phyloP scores from a whole-genome alignment of 345 rosid genomes.

The Microcos paniculata region DNA sequence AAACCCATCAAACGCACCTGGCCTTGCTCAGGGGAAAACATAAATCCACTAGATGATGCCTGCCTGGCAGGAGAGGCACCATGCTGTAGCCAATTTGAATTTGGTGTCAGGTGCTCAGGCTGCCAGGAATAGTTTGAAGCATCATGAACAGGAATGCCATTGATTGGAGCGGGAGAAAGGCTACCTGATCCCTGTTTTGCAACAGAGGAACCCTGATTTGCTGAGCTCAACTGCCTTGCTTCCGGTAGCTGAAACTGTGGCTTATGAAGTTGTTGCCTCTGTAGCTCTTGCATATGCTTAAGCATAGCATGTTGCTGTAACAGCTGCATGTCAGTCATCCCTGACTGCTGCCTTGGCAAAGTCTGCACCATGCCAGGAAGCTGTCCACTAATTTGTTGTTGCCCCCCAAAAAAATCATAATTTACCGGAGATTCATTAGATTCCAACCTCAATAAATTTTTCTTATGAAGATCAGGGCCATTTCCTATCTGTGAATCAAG shows the following conservation, averaged over 20 bases:
- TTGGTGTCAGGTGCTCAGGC: conserved; percentile 54
- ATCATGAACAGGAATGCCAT: conserved; percentile 65
- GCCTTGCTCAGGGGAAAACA: conserved; percentile 61
- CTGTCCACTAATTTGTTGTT: conserved; percentile 61
- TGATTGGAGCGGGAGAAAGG: conserved; percentile 49
- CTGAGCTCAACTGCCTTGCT: conserved; percentile 47
- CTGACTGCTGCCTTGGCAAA: conserved; percentile 68
- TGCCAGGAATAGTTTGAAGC: conserved; percentile 58
- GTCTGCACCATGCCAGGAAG: conserved; percentile 60
- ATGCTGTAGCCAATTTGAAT: conserved; percentile 54
- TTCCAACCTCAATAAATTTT: conserved; percentile 44
- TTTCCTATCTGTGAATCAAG: conserved; percentile 44
- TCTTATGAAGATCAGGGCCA: conserved; percentile 49
- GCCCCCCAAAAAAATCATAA: conserved; percentile 68
- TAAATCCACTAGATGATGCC: conserved; percentile 56
- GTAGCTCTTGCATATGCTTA: conserved; percentile 77
- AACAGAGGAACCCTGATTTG: conserved; percentile 46
- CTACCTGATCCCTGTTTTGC: conserved; percentile 40
- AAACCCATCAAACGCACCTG: conserved; percentile 47
- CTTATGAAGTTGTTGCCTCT: conserved; percentile 63
- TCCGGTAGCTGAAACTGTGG: conserved; percentile 56
- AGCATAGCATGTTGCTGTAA: conserved; percentile 69
- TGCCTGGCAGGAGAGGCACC: conserved; percentile 47
- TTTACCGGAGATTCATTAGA: conserved; percentile 64
- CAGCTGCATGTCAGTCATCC: conserved; percentile 70